A percentile compares a stretch with the other conserved stretches of the same genome.
Conservation (phyloP, 192 early-diverging fungal genomes). For the Mortierella antarctica region DNA sequence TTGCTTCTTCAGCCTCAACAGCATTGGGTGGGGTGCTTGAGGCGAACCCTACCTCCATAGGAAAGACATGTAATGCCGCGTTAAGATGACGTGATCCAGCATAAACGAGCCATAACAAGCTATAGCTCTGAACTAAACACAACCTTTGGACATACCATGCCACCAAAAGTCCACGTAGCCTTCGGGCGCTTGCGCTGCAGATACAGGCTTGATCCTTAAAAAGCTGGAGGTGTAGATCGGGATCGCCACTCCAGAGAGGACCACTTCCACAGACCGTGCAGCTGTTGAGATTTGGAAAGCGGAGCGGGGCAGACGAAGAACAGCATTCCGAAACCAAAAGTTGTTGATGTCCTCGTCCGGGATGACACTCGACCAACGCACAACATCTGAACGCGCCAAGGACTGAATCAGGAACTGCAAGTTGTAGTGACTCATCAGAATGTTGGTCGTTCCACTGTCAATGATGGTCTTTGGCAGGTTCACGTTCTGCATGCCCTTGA, state of each 20-base stretch:
- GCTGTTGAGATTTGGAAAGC: conserved; percentile 22
- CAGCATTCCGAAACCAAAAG: conserved; percentile 47
- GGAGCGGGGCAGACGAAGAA: conserved; percentile 34
- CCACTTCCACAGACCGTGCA: conserved; percentile 24
- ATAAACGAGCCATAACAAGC: neutral
- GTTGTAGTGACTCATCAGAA: conserved; percentile 50
- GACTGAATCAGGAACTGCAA: conserved; percentile 38
- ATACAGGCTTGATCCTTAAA: conserved; percentile 31
- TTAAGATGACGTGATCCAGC: neutral
- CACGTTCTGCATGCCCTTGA: conserved; percentile 43
- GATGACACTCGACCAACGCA: conserved; percentile 34
- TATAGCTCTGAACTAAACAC: neutral
- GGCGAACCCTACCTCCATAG: conserved; percentile 20
- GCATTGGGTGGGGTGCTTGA: conserved; percentile 39
- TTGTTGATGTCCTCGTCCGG: conserved; percentile 27
- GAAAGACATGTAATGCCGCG: neutral
- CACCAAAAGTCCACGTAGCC: conserved; percentile 49
- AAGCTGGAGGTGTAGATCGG: conserved; percentile 44
- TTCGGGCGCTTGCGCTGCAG: conserved; percentile 21
- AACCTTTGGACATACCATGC: conserved; percentile 20
- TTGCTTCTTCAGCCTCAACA: conserved; percentile 18
- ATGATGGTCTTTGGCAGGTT: conserved; percentile 47
- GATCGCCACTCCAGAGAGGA: conserved; percentile 24
- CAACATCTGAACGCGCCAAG: conserved; percentile 13
- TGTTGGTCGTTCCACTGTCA: conserved; percentile 48